Evolutionary conservation across 2,329 filamentous ascomycete genomes (phyloP).

Genomic region (Monosporascus sp.): DNA sequence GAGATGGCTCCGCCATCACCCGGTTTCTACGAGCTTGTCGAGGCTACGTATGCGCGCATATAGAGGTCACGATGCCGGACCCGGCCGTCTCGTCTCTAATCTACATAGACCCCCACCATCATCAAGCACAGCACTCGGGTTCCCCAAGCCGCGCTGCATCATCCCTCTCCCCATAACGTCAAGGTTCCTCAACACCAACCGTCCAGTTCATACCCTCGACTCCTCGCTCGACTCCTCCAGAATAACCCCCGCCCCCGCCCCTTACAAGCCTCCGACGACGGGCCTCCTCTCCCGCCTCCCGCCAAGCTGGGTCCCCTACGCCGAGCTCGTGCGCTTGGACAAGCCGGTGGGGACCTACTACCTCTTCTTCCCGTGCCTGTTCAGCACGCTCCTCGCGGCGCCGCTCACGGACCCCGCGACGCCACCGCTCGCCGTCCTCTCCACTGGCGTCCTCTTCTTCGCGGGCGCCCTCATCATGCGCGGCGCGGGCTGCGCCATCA

Average conservation of each 20-base stretch:
- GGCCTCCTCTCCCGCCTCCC: conserved; percentile 70
- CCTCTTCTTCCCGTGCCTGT: conserved; percentile 80
- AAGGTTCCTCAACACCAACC: no score
- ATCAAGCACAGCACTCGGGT: conserved; percentile 11
- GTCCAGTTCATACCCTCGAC: not conserved
- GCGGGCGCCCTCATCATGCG: conserved; percentile 79
- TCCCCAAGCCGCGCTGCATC: conserved; percentile 14
- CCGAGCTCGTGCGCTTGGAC: conserved; percentile 74
- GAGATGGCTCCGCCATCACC: no score
- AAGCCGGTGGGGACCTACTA: conserved; percentile 81
- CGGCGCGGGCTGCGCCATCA: conserved; percentile 82
- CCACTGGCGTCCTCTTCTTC: conserved; percentile 66
- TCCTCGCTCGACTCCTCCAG: conserved; percentile 15
- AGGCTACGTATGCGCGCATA: not conserved
- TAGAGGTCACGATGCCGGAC: not conserved
- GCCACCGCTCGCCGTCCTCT: conserved; percentile 54
- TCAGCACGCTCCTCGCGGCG: conserved; percentile 76
- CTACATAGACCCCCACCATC: conserved; percentile 6
- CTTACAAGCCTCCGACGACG: conserved; percentile 65
- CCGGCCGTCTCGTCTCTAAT: no score
- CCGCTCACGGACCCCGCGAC: conserved; percentile 60
- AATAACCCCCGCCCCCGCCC: conserved; percentile 16
- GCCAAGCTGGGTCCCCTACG: conserved; percentile 69
- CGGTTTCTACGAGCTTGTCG: no score
- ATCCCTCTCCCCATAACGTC: conserved; percentile 4